Conservation (phyloP, 2,329 filamentous ascomycete genomes). For the Paramyrothecium roridum region DNA sequence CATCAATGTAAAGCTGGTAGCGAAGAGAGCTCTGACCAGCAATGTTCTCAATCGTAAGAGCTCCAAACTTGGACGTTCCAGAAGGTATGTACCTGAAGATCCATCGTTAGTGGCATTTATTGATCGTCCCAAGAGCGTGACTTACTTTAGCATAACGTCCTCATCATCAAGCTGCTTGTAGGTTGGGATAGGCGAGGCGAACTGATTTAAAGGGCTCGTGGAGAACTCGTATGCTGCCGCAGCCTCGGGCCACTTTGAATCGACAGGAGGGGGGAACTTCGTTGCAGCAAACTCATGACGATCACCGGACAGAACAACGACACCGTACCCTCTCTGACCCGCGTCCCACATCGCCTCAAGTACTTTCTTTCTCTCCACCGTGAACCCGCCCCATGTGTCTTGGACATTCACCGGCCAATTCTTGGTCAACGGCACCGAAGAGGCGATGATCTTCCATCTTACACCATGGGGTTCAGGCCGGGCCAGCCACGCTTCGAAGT, state of each 20-base stretch:
- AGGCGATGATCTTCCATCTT: conserved; percentile 90
- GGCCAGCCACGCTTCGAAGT: conserved; percentile 74
- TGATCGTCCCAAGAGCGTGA: conserved; percentile 13
- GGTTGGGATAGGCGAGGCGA: conserved; percentile 81
- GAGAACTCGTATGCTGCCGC: conserved; percentile 85
- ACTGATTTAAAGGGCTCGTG: conserved; percentile 87
- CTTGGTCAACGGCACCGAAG: conserved; percentile 92
- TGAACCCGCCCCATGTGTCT: conserved; percentile 94
- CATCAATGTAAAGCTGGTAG: conserved; percentile 82
- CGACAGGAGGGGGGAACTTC: conserved; percentile 62
- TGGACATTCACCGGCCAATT: conserved; percentile 88
- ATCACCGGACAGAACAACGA: conserved; percentile 85
- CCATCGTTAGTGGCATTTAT: neutral
- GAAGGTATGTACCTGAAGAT: conserved; percentile 66
- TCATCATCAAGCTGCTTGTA: conserved; percentile 79
- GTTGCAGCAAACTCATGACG: conserved; percentile 97
- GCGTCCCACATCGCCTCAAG: conserved; percentile 93
- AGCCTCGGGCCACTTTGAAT: conserved; percentile 59
- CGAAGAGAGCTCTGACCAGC: conserved; percentile 66
- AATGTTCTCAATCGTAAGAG: conserved; percentile 66
- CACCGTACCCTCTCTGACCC: conserved; percentile 69
- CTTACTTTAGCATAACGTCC: conserved; percentile 81
- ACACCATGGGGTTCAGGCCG: conserved; percentile 72
- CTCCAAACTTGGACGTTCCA: conserved; percentile 85
- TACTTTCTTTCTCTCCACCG: conserved; percentile 72